Conservation (phyloP, 805 yeast genomes). For the Saccharomycopsis sp. region DNA sequence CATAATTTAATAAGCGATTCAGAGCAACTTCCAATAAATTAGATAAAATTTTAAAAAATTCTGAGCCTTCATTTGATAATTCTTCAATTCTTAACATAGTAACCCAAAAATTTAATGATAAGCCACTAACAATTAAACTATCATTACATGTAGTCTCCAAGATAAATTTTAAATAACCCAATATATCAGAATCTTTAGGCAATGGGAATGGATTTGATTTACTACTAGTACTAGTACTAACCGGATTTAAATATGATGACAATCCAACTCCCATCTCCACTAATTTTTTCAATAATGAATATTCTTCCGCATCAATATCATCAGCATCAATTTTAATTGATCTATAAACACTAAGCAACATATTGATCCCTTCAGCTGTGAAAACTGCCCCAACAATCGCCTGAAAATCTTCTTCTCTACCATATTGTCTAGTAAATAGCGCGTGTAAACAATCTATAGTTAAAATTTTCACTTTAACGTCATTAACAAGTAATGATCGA, state of each 20-base stretch:
- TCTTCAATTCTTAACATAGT: slow-evolving; percentile 78
- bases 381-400: slow-evolving; percentile 76
- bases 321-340: slow-evolving; percentile 48
- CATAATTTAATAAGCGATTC: slow-evolving; percentile 68
- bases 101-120: slow-evolving; percentile 93
- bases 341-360: slow-evolving; percentile 59
- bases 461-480: slow-evolving; percentile 65
- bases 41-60: slow-evolving; percentile 41
- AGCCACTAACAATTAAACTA: slow-evolving; percentile 82
- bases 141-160: slow-evolving; percentile 76
- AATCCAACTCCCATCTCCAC: slow-evolving; percentile 90
- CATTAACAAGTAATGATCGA: slow-evolving; percentile 47
- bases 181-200: slow-evolving; percentile 53
- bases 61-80: slow-evolving; percentile 31
- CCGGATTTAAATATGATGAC: slow-evolving; percentile 65
- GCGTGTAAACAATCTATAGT: slow-evolving; percentile 90
- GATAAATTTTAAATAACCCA: slow-evolving; percentile 65
- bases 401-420: slow-evolving; percentile 59
- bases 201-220: slow-evolving; percentile 25
- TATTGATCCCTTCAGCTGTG: slow-evolving; percentile 61
- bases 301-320: slow-evolving; percentile 70
- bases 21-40: slow-evolving; percentile 70
- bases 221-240: slow-evolving; percentile 27
- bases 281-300: slow-evolving; percentile 78
- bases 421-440: slow-evolving; percentile 72